Evolutionary conservation across 1,284 basidiomycete genomes (phyloP).

Genomic region (Cutaneotrichosporon curvatum): DNA sequence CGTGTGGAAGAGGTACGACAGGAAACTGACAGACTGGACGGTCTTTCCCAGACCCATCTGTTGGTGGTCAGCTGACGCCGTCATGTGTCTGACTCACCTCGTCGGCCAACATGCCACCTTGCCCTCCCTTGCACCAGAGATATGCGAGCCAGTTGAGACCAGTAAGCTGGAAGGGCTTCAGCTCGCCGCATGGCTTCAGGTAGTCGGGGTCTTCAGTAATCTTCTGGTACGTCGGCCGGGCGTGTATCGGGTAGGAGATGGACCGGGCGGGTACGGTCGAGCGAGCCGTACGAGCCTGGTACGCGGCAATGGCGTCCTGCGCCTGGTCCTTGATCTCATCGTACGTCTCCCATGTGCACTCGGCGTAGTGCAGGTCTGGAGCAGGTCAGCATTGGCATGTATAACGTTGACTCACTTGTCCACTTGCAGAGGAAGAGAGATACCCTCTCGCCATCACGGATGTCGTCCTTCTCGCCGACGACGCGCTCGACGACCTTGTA

Average conservation of each 20-base stretch:
- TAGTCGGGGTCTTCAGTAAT: slow-evolving; percentile 88
- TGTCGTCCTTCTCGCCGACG: slow-evolving; percentile 68
- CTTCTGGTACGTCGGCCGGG: slow-evolving; percentile 75
- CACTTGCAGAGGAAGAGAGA: slow-evolving; percentile 97
- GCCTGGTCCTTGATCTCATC: slow-evolving; percentile 64
- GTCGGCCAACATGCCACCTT: slow-evolving; percentile 88
- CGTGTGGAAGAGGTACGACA: slow-evolving; percentile 92
- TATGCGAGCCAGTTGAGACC: slow-evolving; percentile 98
- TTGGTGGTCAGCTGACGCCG: background rate
- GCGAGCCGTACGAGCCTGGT: slow-evolving; percentile 68
- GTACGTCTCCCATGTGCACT: slow-evolving; percentile 86
- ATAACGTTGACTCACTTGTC: slow-evolving; percentile 51
- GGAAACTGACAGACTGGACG: slow-evolving; percentile 91
- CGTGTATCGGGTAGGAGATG: slow-evolving; percentile 58
- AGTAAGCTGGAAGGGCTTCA: slow-evolving; percentile 98
- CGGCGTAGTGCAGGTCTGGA: slow-evolving; percentile 76
- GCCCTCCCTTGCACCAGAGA: slow-evolving; percentile 88
- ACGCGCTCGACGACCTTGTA: slow-evolving; percentile 91
- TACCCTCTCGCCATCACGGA: slow-evolving; percentile 51
- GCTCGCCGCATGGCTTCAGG: slow-evolving; percentile 69
- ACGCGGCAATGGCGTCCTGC: slow-evolving; percentile 67
- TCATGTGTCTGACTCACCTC: slow-evolving; percentile 51
- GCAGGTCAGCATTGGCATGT: background rate
- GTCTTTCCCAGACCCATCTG: slow-evolving; percentile 97
- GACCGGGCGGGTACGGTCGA: slow-evolving; percentile 84